A percentile compares a stretch with the other conserved stretches of the same genome.
phyloP scores from a whole-genome alignment of 257 asterid genomes.

The Ilex asprella region DNA sequence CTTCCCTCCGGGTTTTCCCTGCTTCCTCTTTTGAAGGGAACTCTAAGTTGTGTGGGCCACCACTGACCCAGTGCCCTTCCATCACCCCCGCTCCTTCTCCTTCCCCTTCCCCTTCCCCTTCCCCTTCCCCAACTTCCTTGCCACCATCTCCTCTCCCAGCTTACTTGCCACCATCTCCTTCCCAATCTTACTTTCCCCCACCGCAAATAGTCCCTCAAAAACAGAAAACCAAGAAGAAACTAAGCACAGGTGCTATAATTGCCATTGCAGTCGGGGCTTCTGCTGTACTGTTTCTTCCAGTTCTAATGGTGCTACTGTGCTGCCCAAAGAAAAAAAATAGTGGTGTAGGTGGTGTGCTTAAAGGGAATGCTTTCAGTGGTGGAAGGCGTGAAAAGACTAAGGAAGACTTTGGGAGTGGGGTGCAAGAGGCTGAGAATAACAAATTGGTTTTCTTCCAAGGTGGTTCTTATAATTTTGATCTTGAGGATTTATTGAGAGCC shows the following conservation, averaged over 20 bases:
- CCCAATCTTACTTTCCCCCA: conserved; percentile 28
- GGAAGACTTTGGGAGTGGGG: conserved; percentile 58
- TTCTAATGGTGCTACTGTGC: conserved; percentile 20
- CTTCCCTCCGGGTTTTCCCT: conserved; percentile 45
- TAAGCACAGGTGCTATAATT: conserved; percentile 35
- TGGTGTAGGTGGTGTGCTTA: conserved; percentile 17
- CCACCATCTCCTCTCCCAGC: conserved; percentile 20
- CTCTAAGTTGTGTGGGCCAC: conserved; percentile 57
- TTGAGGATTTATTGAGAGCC: conserved; percentile 70
- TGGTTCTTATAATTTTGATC: conserved; percentile 42
- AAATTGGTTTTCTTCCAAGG: conserved; percentile 49
- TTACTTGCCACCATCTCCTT: conserved; percentile 24
- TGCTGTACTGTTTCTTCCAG: conserved; percentile 22
- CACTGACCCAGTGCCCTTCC: conserved; percentile 41
- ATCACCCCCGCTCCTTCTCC: conserved; percentile 40
- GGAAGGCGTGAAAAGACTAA: conserved; percentile 28
- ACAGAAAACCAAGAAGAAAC: conserved; percentile 29
- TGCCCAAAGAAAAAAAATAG: conserved; percentile 30
- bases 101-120: conserved; percentile 34
- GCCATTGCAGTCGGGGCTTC: conserved; percentile 49
- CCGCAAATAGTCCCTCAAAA: conserved; percentile 23
- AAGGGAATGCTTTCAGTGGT: conserved; percentile 17
- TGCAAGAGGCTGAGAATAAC: conserved; percentile 59
- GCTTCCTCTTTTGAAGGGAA: conserved; percentile 63
- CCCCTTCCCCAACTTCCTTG: conserved; percentile 31